A percentile compares a stretch with the other conserved stretches of the same genome.
phyloP scores from a whole-genome alignment of 2,329 filamentous ascomycete species.

The Fusarium sp. region DNA sequence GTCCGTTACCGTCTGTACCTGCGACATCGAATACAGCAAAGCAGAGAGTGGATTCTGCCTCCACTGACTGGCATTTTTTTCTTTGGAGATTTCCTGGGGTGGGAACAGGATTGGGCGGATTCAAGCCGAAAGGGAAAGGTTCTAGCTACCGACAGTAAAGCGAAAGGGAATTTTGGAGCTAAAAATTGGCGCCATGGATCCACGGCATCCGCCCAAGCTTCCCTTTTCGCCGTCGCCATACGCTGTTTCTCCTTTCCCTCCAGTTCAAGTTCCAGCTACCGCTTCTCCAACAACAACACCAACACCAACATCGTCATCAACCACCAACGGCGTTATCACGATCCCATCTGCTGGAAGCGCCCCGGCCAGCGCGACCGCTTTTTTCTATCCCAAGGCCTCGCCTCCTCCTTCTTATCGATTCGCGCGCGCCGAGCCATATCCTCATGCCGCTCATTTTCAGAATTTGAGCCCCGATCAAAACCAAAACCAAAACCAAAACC shows the following conservation, averaged over 20 bases:
- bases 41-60: conserved; percentile 19
- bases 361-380: conserved; percentile 30
- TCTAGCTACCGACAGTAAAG: conserved; percentile 1
- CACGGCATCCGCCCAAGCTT: conserved; percentile 52
- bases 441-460: conserved; percentile 37
- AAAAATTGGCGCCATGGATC: conserved; percentile 53
- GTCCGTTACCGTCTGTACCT: too few relatives aligned
- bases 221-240: conserved; percentile 52
- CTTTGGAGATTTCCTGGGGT: conserved; percentile 48
- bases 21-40: too few relatives aligned
- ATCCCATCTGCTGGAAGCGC: conserved; percentile 29
- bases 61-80: conserved; percentile 36
- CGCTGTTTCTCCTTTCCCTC: conserved; percentile 50
- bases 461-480: conserved; percentile 40
- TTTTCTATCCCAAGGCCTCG: conserved; percentile 16
- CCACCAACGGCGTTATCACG: conserved; percentile 25
- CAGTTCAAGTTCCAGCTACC: conserved; percentile 23
- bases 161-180: conserved; percentile 50
- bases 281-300: conserved; percentile 40
- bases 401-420: conserved; percentile 31
- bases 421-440: conserved; percentile 41
- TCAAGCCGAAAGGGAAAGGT: conserved; percentile 3
- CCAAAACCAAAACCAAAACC: conserved; percentile 22
- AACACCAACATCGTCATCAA: conserved; percentile 20
- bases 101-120: conserved; percentile 42